Base-by-base conservation (phyloP, 1,139 yeast genomes). In the Williopsis jadinii region DNA sequence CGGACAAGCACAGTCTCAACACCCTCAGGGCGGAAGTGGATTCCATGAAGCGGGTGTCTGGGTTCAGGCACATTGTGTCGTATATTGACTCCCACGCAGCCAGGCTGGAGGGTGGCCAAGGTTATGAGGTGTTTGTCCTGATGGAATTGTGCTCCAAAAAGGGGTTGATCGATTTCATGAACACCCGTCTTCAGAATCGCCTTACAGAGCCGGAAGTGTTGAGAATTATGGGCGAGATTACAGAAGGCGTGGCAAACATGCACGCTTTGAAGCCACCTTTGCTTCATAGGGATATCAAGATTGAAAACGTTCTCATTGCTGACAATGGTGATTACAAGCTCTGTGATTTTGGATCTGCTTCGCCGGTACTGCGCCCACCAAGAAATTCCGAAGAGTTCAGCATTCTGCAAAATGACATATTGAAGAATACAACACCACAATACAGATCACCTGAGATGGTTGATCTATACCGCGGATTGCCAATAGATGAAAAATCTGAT, bases 391-490 rank as follows among this genome's bases (percentile, higher is more conserved):
- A 76, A 44, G 95, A 84, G 55, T 70, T 81, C 52, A 80, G 80
- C 41, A 65, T 73, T 12, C 63, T 90, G 36, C 85, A 84, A 49
- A 86, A 85, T 51, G 97, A 92, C 57, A 77, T 92, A 44, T 78
- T 85, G 68, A 81, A 82, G 48, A 94, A 92, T 61, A 92, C 98
- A 0, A 92, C 98, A 2, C 95, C 97, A n/a, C 98, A 92, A 61
- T 92, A 92, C 62, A 71, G 98, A 51, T 74, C 95, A 1, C 98
- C 98, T 1, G 98, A 92, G 62, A 92, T 92, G 98, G 75, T 94
- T 41, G 97, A 92, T 62, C 70, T 92, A 35, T 77, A 83, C 49
- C 73, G 84, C 48, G 86, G 94, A 4, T 73, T 83, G 46, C 95
- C 97, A 3, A 84, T 92, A 47, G 95, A 90, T 62, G 97, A 92